phyloP scores from a whole-genome alignment of 2,329 filamentous ascomycete genomes.

The Colletotrichum salicis region DNA sequence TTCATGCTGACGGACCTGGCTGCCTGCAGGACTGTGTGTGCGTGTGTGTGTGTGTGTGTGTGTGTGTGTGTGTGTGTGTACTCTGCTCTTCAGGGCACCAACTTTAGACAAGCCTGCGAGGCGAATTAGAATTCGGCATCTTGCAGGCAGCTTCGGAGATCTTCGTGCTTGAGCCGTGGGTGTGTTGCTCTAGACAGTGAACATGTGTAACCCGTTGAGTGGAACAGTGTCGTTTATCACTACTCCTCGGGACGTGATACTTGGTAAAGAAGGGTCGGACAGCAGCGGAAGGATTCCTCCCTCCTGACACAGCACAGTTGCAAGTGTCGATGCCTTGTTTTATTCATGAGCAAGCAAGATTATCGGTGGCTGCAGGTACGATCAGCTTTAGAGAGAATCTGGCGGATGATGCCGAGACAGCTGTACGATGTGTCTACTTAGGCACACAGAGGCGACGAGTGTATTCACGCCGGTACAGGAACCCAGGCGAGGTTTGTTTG shows the following conservation, averaged over 20 bases:
- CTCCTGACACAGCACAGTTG: neutral
- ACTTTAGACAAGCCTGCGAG: conserved; percentile 5
- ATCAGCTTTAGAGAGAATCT: neutral
- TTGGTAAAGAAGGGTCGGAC: conserved; percentile 6
- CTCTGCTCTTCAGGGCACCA: neutral
- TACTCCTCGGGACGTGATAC: neutral
- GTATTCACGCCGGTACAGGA: neutral
- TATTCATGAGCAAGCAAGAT: neutral
- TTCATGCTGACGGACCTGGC: conserved; percentile 10
- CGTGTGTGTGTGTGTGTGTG: no score
- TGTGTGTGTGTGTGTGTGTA: no score
- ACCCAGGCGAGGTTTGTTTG: neutral
- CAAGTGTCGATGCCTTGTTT: conserved; percentile 2
- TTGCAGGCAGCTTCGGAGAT: conserved; percentile 28
- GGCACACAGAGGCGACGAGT: neutral
- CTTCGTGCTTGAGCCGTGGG: conserved; percentile 11
- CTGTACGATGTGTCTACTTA: neutral
- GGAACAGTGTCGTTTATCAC: neutral
- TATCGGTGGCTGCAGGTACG: conserved; percentile 1
- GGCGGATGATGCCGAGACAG: conserved; percentile 8
- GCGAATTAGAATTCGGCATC: conserved; percentile 14
- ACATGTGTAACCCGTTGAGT: conserved; percentile 21
- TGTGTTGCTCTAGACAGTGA: conserved; percentile 18
- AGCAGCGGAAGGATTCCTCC: conserved; percentile 10
- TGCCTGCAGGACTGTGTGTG: conserved; percentile 4